Base-by-base conservation (phyloP, 2,329 filamentous ascomycete species). In the Penicillium freii region DNA sequence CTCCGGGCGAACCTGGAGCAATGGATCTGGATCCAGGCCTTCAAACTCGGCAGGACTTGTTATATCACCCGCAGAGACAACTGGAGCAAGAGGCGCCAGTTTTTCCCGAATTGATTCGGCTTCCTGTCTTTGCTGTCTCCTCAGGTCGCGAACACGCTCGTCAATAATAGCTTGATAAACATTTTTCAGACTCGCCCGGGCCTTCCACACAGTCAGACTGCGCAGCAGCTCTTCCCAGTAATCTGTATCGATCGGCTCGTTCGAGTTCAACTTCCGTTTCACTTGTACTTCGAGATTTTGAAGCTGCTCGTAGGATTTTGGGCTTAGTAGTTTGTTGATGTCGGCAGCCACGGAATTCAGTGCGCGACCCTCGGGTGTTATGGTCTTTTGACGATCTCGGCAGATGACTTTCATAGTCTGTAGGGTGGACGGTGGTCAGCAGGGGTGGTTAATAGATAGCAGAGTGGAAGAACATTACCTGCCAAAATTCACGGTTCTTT, bases 191-290 rank as follows among this genome's bases (percentile, higher is more conserved):
- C 88, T 91, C 2, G 92, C 91, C 73, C 90, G 92, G 34, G 94
- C 91, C 77, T 97, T 97, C 87, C 91, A 97, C 1, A 96, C 86
- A 7, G 89, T 81, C 61, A 99, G 79, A 70, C 88, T 95, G 64
- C 87, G 87, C 60, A 99, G 80, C 17, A 99, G 81, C 71, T 96
- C 91, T 71, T 96, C 91, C 94, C 94, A 99, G 73, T 97, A 99
- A 75, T 99, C 94, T 2, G 90, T 91, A 74, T 99, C 94, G 64
- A 99, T 93, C 10, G 90, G 87, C 70, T 97, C 92, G 70, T 96
- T 88, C 8, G 91, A 95, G 51, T 87, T 83, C 47, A 99, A 79
- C 78, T 99, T 99, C 17, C 82, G 80, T 71, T 86, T 87, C 73
- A 99, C 94, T 77, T 97, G 92, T 62, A 81, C 84, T 75, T 99